Base-by-base conservation (phyloP, 2,329 filamentous ascomycete species). In the Myriosclerotinia duriaeana region DNA sequence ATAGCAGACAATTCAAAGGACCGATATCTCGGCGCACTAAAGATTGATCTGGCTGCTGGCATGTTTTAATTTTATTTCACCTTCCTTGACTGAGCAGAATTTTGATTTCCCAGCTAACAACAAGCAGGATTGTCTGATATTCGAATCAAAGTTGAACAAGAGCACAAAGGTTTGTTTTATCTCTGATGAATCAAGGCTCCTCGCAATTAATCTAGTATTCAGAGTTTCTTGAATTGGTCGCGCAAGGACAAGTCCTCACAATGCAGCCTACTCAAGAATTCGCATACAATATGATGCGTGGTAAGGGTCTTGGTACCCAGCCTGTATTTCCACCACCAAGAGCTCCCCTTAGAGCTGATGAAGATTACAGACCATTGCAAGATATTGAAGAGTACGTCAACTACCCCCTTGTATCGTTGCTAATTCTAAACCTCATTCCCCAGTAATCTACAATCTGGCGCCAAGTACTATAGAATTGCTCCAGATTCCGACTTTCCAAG, bases 271-370 rank as follows among this genome's bases (percentile, higher is more conserved):
- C 44, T 42, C 46, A 61, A 53, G 64, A 66, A 53, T 53, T 44
- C 4, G 55, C 64, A 36, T 66, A 66, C 8, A 66, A 66, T 22
- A 52, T 52, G 17, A 66, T 66, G 55, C 64, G 64, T 38, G 64
- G 64, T 15, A 50, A 44, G n/a, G 64, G 64, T 26, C 50, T 61
- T 7, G 55, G 64, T 42, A 34, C 36, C 9, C 55, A 30, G 52
- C 58, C 58, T 15, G n/a, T 61, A 61, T 61, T 61, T 20, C 58
- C 58, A 20, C 58, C 44, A 12, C 58, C 58, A 50, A 44, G 34
- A 40, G 58, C 34, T 61, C 2, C 58, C 0, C 34, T 6, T 50
- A 8, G 14, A 26, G 44, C 50, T 50, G 9, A 26, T 12, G 58
- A 61, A n/a, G 44, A 61, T 26, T 40, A 61, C n/a, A 61, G 44